These are phyloP conservation scores for Aciculoconidium aculeatum DNA, from an alignment of 805 yeast genomes.

Conservation along the genomic window DNA sequence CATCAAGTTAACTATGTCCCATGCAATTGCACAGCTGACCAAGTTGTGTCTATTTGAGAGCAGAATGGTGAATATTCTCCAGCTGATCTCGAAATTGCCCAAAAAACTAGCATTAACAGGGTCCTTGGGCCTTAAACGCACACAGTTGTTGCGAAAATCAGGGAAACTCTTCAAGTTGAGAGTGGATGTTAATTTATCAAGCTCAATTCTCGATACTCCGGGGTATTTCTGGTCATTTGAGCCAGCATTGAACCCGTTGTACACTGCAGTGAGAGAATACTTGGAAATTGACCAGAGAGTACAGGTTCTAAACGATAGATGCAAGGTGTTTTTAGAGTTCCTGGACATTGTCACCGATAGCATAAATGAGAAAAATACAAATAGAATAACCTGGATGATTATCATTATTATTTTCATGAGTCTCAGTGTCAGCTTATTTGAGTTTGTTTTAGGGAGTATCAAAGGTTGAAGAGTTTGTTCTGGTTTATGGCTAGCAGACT, in stretches of 20 bases:
- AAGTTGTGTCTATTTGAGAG: conserved; percentile 88
- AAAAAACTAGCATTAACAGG: conserved; percentile 89
- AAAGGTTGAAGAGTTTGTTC: no score
- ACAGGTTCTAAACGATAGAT: conserved; percentile 86
- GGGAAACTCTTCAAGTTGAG: conserved; percentile 86
- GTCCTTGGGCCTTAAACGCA: conserved; percentile 73
- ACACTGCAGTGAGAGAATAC: conserved; percentile 84
- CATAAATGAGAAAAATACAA: conserved; percentile 88
- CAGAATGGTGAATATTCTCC: conserved; percentile 76
- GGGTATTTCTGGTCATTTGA: conserved; percentile 94
- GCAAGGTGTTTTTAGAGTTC: conserved; percentile 89
- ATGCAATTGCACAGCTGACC: conserved; percentile 95
- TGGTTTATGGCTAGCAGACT: no score
- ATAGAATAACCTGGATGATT: conserved; percentile 85
- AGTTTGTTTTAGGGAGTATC: conserved; percentile 53
- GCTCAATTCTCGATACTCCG: conserved; percentile 90
- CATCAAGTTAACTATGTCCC: conserved; percentile 87
- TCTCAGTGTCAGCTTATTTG: conserved; percentile 68
- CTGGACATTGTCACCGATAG: conserved; percentile 91
- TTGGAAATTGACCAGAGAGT: conserved; percentile 93
- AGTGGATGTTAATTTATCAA: conserved; percentile 87
- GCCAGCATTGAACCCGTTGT: conserved; percentile 91
- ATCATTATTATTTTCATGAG: conserved; percentile 76
- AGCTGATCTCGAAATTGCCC: conserved; percentile 84
- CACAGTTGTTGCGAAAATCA: conserved; percentile 79